Evolutionary conservation across 257 asterid species (phyloP), one percentile per base, ranked within the genome.

Genomic region (Leptodermis oblonga): DNA sequence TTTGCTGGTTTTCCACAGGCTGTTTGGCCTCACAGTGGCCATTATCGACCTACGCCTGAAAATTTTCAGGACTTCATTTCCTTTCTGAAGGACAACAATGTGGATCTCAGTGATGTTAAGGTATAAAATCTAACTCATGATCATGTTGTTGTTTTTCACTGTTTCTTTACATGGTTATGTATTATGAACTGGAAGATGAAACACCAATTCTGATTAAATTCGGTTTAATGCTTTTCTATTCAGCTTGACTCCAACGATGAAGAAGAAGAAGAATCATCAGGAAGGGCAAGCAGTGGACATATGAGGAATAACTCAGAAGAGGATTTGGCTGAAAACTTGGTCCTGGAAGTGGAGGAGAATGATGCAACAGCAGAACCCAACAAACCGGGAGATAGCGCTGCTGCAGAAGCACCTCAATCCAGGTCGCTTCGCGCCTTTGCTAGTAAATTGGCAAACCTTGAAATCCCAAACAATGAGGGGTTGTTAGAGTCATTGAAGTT

Each of bases 11-110:
- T 67, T 71, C 22, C 33, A 75, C 86, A 90, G 97, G 97, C 96
- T 63, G 94, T 90, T 45, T 93, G 99, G 99, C 99, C 97, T 81
- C 96, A 92, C 81, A 92, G 96, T 65, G 98, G 98, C 41, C 98
- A 92, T 77, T 92, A 92, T 74, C 85, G 82, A 37, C 97, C 97
- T 12, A 92, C 98, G 6, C 85, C 87, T 9, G 98, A 92, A 69
- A 92, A 90, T 69, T 92, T 92, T 62, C 86, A 86, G 71, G 96
- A 92, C 54, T 84, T 90, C 67, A 53, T 82, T 71, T 78, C 87
- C 30, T 92, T 90, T 77, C 85, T 92, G 30, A 75, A 37, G 65
- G 97, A 92, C 65, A 85, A 81, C 73, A 71, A 85, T 39, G 87
- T 88, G 41, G 92, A 90, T 72, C 95, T 92, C 66, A 73, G 70